Percentiles rank a stretch among this genome's conserved stretches.
Conservation (phyloP, 2,329 filamentous ascomycete species). For the Arthrobotrys sphaeroides region DNA sequence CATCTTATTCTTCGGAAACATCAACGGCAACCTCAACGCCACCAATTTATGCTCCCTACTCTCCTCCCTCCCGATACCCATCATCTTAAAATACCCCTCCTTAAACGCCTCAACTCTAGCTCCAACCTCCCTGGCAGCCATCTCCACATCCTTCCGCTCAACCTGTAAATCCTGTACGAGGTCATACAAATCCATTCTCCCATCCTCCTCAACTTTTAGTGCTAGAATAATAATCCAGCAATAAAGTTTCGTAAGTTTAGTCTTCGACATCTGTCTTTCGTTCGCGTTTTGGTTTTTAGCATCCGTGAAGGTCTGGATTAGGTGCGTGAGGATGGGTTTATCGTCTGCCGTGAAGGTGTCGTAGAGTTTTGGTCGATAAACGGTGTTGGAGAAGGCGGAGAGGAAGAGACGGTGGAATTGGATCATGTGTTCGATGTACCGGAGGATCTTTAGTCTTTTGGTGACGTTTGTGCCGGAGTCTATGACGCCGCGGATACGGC, state of each 20-base stretch:
- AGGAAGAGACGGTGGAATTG: constrained; percentile 43
- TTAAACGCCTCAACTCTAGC: constrained; percentile 68
- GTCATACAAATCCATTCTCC: constrained; percentile 64
- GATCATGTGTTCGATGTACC: constrained; percentile 50
- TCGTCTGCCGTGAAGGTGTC: constrained; percentile 33
- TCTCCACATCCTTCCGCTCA: constrained; percentile 74
- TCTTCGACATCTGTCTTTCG: constrained; percentile 40
- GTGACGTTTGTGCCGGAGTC: constrained; percentile 41
- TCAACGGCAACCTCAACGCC: constrained; percentile 77
- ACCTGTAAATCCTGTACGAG: constrained; percentile 76
- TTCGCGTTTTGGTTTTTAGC: constrained; percentile 47
- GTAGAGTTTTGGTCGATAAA: constrained; percentile 37
- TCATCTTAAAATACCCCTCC: constrained; percentile 65
- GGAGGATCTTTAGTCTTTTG: constrained; percentile 32
- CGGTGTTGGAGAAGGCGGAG: constrained; percentile 16
- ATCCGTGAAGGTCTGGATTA: constrained; percentile 38
- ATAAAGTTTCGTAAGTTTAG: constrained; percentile 44
- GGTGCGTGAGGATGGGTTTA: constrained; percentile 37
- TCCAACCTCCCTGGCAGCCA: constrained; percentile 78
- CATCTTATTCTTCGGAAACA: constrained; percentile 75
- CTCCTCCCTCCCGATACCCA: constrained; percentile 70
- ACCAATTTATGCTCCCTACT: constrained; percentile 72
- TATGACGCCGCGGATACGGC: constrained; percentile 41
- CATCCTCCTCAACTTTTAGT: constrained; percentile 74
- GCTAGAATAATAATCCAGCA: constrained; percentile 46